Evolutionary conservation across 257 asterid species (phyloP).

Genomic region (Oldenlandia corymbosa): DNA sequence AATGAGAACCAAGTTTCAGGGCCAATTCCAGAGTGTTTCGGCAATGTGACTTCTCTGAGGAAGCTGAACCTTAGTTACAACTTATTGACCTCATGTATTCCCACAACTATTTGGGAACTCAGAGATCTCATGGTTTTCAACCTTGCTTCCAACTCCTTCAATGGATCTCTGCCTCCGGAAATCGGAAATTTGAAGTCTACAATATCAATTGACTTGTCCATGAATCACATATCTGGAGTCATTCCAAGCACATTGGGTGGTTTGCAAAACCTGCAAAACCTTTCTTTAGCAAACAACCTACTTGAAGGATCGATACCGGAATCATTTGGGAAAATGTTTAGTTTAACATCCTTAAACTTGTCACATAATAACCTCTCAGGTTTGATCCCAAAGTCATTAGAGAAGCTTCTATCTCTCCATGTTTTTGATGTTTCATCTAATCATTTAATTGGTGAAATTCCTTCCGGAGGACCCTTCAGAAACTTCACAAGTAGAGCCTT

Average conservation of each 20-base stretch:
- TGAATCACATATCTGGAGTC: neutral
- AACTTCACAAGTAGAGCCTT: conserved; percentile 5
- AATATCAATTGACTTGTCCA: neutral
- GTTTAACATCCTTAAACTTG: neutral
- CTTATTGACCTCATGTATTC: neutral
- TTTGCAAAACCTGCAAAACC: neutral
- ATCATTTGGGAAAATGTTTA: neutral
- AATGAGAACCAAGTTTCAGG: conserved; percentile 16
- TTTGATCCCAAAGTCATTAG: conserved; percentile 2
- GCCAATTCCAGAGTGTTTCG: conserved; percentile 20
- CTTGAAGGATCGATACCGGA: neutral
- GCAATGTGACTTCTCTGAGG: neutral
- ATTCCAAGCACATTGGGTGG: neutral
- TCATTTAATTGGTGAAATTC: neutral
- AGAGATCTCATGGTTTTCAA: neutral
- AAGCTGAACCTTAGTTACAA: neutral
- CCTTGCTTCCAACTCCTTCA: neutral
- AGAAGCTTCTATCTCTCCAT: neutral
- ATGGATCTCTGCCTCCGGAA: neutral
- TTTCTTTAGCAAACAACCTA: neutral
- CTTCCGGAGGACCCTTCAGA: neutral
- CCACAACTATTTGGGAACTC: neutral
- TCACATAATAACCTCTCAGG: neutral
- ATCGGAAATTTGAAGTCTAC: conserved; percentile 1
- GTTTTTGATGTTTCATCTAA: neutral